Conservation (phyloP, 164 flowering plant species). For the Piper betle region DNA sequence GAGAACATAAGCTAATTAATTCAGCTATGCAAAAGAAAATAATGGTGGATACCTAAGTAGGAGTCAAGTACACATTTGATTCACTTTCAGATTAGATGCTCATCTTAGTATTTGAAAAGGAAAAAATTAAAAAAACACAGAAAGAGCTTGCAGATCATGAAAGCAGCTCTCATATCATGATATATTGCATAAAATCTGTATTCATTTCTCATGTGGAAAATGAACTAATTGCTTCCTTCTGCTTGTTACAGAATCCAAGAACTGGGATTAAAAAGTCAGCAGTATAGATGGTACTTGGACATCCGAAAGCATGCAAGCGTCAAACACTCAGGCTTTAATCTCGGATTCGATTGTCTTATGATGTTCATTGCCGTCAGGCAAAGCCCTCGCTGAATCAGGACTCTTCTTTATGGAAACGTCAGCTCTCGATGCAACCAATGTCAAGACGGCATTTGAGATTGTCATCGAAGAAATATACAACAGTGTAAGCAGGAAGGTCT, state of each 20-base stretch:
- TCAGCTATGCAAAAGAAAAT: no score
- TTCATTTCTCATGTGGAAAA: not conserved
- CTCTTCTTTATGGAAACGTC: slow-evolving; percentile 40
- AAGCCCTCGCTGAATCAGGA: slow-evolving; percentile 32
- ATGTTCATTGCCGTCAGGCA: slow-evolving; percentile 55
- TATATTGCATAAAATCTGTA: not conserved
- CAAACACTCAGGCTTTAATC: slow-evolving; percentile 61
- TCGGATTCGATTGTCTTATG: slow-evolving; percentile 59
- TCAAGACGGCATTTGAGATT: slow-evolving; percentile 29
- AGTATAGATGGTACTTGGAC: slow-evolving; percentile 79
- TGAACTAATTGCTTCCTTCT: not conserved
- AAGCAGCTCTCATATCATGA: no score
- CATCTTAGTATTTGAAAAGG: no score
- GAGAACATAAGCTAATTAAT: no score
- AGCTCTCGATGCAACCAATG: slow-evolving; percentile 34
- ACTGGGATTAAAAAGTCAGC: slow-evolving; percentile 33
- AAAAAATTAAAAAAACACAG: no score
- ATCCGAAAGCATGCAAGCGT: slow-evolving; percentile 71
- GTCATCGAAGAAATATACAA: slow-evolving; percentile 30
- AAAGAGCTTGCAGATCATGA: no score
- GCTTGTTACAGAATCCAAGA: slow-evolving; percentile 47
- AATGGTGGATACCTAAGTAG: not conserved
- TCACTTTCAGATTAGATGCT: not conserved
- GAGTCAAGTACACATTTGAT: no score
- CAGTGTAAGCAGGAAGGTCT: slow-evolving; percentile 33